These are phyloP conservation scores for Aschersonia sp. DNA, from an alignment of 2,329 filamentous ascomycete genomes.

Conservation along the genomic window DNA sequence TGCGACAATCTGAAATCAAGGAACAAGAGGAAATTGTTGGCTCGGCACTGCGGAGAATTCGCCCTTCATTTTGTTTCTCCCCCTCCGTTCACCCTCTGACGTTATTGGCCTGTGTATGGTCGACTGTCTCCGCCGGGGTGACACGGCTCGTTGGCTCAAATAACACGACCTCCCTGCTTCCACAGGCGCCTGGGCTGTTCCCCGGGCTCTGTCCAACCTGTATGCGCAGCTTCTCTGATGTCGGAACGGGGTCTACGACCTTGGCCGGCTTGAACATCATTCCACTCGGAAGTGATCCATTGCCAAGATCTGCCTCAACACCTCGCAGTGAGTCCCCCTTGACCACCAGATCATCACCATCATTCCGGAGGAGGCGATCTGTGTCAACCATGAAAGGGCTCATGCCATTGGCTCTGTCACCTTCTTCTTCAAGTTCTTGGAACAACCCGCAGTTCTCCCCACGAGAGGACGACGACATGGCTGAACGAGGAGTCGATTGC, in stretches of 20 bases:
- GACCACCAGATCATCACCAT: slow-evolving; percentile 7
- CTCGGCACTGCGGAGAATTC: background rate
- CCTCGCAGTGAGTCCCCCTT: slow-evolving; percentile 3
- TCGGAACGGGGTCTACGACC: slow-evolving; percentile 2
- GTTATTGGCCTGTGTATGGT: slow-evolving; percentile 1
- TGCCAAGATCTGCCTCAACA: background rate
- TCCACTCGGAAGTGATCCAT: background rate
- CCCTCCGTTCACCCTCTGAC: background rate
- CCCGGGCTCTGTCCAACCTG: slow-evolving; percentile 1
- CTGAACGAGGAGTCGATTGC: slow-evolving; percentile 24
- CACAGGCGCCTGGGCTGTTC: slow-evolving; percentile 3
- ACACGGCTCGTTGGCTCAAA: background rate
- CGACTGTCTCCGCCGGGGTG: background rate
- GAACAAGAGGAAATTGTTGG: background rate
- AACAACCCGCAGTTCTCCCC: slow-evolving; percentile 5
- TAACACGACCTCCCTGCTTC: slow-evolving; percentile 2
- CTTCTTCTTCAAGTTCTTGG: slow-evolving; percentile 11
- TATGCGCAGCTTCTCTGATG: slow-evolving; percentile 2
- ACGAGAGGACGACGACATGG: slow-evolving; percentile 12
- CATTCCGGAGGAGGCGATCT: slow-evolving; percentile 15
- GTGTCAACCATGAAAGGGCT: slow-evolving; percentile 24
- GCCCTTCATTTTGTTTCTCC: background rate
- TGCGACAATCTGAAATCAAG: slow-evolving; percentile 2
- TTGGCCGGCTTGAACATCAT: slow-evolving; percentile 1
- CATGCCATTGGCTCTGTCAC: slow-evolving; percentile 20